Base-by-base conservation (phyloP, 2,329 filamentous ascomycete genomes). In the Didymella pinodella region DNA sequence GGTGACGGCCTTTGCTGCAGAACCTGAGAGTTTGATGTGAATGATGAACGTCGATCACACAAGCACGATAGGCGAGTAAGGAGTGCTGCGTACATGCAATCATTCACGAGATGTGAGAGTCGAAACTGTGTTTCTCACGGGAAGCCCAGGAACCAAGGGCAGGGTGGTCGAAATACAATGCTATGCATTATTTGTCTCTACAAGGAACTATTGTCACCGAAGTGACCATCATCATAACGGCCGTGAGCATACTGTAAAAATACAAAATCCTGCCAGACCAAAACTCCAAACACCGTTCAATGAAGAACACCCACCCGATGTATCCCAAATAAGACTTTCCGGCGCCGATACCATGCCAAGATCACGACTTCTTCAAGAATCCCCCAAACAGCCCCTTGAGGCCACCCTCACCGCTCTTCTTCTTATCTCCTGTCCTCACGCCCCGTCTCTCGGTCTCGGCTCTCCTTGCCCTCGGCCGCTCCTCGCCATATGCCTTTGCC, bases 321-420 rank as follows among this genome's bases (percentile, higher is more conserved):
- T 54, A 47, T 54, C 32, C 38, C 38, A 48, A 47, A 34, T 34
- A 41, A 31, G 26, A 47, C 28, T 20, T 38, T 29, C 47, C 48
- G 48, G 43, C 52, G 31, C 57, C 22, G n/a, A 4, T 44, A 28
- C 41, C 22, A 44, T 44, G 41, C 41, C 6, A 10, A 26, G n/a
- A 44, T 11, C 12, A 44, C 12, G 40, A 66, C 28, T 68, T 66
- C 62, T 66, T 73, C 67, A 72, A 73, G 26, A 75, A 64, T 0
- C 73, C 68, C n/a, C 72, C 71, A 53, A 75, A 68, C 14, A 75
- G 50, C 0, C 71, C 65, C 54, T 73, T 76, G 4, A 76, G 51
- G 5, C 69, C 68, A 6, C 69, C 65, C 16, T 67, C 61, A 25
- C 74, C 69, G 32, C 73, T 68, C 55, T 69, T 75, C 67, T 69